Evolutionary conservation across 148 eudicot genomes (phyloP), one percentile per base, ranked within the genome.

Genomic region (Diospyros kaki): DNA sequence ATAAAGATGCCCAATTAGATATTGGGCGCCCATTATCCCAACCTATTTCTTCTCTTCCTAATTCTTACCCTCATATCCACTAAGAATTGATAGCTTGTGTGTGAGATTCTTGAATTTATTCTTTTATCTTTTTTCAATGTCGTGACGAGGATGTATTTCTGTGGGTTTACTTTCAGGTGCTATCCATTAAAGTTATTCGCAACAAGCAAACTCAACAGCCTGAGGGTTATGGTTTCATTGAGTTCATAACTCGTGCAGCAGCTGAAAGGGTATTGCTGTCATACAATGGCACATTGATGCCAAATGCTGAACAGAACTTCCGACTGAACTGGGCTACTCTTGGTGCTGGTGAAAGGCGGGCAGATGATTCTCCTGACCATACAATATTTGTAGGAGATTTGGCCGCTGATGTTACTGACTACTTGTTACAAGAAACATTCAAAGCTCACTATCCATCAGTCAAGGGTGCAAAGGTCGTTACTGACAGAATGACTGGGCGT

Each of bases 321-420:
- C 79, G 99, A 74, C 76, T 96, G 76, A 96, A 96, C 73, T 96
- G 99, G 99, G 98, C 98, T 51, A 71, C 88, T 71, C 91, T 85
- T 75, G 98, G 98, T 80, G 86, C 98, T 69, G 99, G 98, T 60
- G 95, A 93, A 84, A 96, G 79, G 83, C 87, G 89, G 48, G 82
- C 86, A 76, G 99, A 96, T 81, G 97, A 93, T 66, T 42, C 85
- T 11, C 86, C 99, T 1, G 99, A 93, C 76, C 79, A 84, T 75
- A 87, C 98, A 39, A 78, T 96, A 66, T 96, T 96, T 87, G 99
- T 96, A 77, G 99, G 99, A 66, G 98, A 96, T 85, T 78, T 96
- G 78, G 99, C 94, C 18, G 90, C 90, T 72, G 98, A 96, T 77
- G 99, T 96, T 73, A 72, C 98, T 40, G 98, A 96, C 80, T 86